Conservation (phyloP, 495 filamentous ascomycete genomes). For the Penicillium ochrochloron region DNA sequence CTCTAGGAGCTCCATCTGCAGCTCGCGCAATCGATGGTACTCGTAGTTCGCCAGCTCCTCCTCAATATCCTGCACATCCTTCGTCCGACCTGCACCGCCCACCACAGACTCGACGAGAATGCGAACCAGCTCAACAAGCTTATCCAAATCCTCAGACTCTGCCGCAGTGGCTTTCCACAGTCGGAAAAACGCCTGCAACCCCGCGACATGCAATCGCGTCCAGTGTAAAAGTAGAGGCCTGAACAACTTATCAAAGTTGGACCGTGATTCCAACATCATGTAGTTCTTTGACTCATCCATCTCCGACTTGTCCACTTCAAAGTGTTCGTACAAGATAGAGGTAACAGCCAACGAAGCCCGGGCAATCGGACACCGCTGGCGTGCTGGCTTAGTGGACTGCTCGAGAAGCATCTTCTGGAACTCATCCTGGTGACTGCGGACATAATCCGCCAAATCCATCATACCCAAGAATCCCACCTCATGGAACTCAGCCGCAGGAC, state of each 20-base stretch:
- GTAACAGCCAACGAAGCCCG: slow-evolving; percentile 87
- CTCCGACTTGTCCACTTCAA: slow-evolving; percentile 88
- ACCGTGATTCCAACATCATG: slow-evolving; percentile 73
- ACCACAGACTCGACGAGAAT: slow-evolving; percentile 93
- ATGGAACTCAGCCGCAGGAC: slow-evolving; percentile 82
- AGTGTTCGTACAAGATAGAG: slow-evolving; percentile 89
- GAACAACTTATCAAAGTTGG: slow-evolving; percentile 85
- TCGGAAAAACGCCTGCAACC: slow-evolving; percentile 86
- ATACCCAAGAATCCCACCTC: slow-evolving; percentile 88
- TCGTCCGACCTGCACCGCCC: slow-evolving; percentile 78
- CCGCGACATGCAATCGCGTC: slow-evolving; percentile 90
- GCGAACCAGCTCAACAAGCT: slow-evolving; percentile 85
- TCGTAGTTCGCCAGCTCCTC: slow-evolving; percentile 87
- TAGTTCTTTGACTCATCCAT: slow-evolving; percentile 80
- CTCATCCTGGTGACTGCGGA: slow-evolving; percentile 84
- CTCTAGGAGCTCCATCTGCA: slow-evolving; percentile 96
- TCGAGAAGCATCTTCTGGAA: slow-evolving; percentile 92
- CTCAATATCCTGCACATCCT: slow-evolving; percentile 86
- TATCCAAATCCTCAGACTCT: slow-evolving; percentile 83
- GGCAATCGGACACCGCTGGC: slow-evolving; percentile 85
- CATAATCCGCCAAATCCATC: slow-evolving; percentile 96
- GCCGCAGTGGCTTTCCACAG: slow-evolving; percentile 91
- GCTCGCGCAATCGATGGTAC: slow-evolving; percentile 70
- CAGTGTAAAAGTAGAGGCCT: slow-evolving; percentile 89
- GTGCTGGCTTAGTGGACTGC: slow-evolving; percentile 73